A percentile compares a stretch with the other conserved stretches of the same genome.
Conservation (phyloP, 2,329 filamentous ascomycete species). For the Alternaria gaisen region DNA sequence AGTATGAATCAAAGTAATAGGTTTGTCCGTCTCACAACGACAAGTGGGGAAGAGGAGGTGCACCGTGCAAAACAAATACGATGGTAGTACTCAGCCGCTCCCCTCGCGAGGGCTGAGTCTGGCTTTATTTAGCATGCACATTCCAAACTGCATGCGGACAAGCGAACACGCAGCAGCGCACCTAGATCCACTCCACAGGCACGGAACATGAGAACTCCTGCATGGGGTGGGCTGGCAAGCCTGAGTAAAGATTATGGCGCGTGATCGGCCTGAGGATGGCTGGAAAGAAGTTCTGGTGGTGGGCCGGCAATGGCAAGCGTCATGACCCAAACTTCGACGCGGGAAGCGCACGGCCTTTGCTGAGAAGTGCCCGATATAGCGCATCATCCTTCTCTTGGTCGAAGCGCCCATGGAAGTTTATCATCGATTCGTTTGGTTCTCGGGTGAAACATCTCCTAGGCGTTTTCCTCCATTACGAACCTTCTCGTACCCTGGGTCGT, state of each 20-base stretch:
- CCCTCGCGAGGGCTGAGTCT: constrained; percentile 18
- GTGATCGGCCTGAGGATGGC: constrained; percentile 1
- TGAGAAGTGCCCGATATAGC: constrained; percentile 2
- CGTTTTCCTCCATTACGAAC: background rate
- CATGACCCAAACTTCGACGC: constrained; percentile 12
- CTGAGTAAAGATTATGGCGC: background rate
- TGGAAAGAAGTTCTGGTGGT: constrained; percentile 6
- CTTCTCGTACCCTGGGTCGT: background rate
- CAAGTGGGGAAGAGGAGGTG: constrained; percentile 6
- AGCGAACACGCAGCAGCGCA: constrained; percentile 11
- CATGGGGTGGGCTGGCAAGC: constrained; percentile 1
- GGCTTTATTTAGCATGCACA: constrained; percentile 22
- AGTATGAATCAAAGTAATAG: constrained; percentile 4
- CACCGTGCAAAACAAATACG: constrained; percentile 8
- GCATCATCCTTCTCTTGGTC: constrained; percentile 4
- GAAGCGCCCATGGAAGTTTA: background rate
- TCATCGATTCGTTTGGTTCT: background rate
- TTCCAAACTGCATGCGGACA: constrained; percentile 12
- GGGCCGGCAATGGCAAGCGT: constrained; percentile 11
- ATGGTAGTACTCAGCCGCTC: constrained; percentile 16
- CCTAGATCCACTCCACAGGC: constrained; percentile 9
- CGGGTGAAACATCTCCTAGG: background rate
- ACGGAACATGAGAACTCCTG: constrained; percentile 4
- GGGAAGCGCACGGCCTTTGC: constrained; percentile 12
- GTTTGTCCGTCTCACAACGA: constrained; percentile 3